Percentiles rank a stretch among this genome's conserved stretches.
phyloP scores from a whole-genome alignment of 192 early-diverging fungal species.

The Mortierella claussenii region DNA sequence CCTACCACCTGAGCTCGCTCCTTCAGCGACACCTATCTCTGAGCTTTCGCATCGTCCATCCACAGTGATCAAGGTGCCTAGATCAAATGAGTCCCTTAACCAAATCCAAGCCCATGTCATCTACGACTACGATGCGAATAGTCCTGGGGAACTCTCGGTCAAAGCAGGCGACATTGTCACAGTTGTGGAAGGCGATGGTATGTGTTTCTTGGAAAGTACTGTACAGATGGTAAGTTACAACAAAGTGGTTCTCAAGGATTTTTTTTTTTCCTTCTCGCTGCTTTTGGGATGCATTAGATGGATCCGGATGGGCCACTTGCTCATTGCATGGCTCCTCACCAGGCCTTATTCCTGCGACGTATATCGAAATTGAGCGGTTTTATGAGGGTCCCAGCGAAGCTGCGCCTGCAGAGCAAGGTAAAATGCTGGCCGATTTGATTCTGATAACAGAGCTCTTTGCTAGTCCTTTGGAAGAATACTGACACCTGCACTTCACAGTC shows the following conservation, averaged over 20 bases:
- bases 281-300: slow-evolving; percentile 22
- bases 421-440: not conserved
- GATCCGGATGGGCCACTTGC: slow-evolving; percentile 44
- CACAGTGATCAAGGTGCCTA: not conserved
- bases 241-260: too few species aligned
- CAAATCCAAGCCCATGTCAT: slow-evolving; percentile 56
- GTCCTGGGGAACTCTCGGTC: slow-evolving; percentile 65
- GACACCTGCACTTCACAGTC: slow-evolving; percentile 27
- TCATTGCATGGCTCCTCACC: slow-evolving; percentile 14
- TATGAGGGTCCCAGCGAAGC: slow-evolving; percentile 32
- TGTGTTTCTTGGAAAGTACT: slow-evolving; percentile 24
- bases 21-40: slow-evolving; percentile 36
- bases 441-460: not conserved
- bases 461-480: not conserved
- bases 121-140: slow-evolving; percentile 70
- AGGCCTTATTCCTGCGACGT: slow-evolving; percentile 64
- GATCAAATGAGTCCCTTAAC: slow-evolving; percentile 14
- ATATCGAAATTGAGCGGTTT: slow-evolving; percentile 54
- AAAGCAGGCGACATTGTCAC: slow-evolving; percentile 64
- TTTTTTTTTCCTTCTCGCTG: not conserved
- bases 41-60: slow-evolving; percentile 20
- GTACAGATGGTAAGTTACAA: too few species aligned
- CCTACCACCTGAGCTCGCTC: slow-evolving; percentile 27
- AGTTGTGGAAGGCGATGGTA: slow-evolving; percentile 66
- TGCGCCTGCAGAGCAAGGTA: slow-evolving; percentile 25